These are phyloP conservation scores for Brassica rapa DNA, from an alignment of 345 rosid genomes.

Conservation along the genomic window DNA sequence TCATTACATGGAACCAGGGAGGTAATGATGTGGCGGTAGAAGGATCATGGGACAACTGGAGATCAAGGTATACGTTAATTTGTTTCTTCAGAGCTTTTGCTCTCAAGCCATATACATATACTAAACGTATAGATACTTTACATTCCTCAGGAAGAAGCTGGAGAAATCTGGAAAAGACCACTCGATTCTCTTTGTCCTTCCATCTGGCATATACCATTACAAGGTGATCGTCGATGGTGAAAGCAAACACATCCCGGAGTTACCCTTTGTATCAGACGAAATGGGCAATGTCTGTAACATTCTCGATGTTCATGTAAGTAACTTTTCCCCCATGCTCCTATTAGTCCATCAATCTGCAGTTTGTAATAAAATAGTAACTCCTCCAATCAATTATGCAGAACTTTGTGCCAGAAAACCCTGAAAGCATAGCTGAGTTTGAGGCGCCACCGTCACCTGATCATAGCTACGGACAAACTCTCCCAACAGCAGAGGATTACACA, in stretches of 20 bases:
- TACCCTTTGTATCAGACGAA: conserved; percentile 74
- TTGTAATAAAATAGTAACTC: neutral
- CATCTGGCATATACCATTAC: conserved; percentile 80
- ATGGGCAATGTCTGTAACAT: conserved; percentile 69
- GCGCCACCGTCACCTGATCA: conserved; percentile 80
- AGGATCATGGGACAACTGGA: conserved; percentile 98
- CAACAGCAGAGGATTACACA: conserved; percentile 67
- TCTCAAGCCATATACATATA: neutral
- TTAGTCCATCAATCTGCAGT: conserved; percentile 10
- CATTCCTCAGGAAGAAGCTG: conserved; percentile 60
- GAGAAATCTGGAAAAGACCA: conserved; percentile 87
- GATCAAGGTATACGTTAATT: conserved; percentile 53
- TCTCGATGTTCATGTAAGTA: conserved; percentile 81
- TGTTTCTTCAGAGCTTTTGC: neutral
- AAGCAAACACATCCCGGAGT: conserved; percentile 73
- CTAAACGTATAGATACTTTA: neutral
- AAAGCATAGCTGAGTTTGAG: conserved; percentile 75
- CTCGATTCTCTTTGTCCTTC: conserved; percentile 75
- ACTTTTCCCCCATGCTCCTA: neutral
- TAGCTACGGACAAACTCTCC: conserved; percentile 64
- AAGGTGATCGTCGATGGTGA: conserved; percentile 88
- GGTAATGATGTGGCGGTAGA: conserved; percentile 83
- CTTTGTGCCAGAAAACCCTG: conserved; percentile 71
- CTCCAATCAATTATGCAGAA: conserved; percentile 49
- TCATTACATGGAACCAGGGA: conserved; percentile 86